phyloP scores from a whole-genome alignment of 2,329 filamentous ascomycete species.

The Ophiostoma piceae region DNA sequence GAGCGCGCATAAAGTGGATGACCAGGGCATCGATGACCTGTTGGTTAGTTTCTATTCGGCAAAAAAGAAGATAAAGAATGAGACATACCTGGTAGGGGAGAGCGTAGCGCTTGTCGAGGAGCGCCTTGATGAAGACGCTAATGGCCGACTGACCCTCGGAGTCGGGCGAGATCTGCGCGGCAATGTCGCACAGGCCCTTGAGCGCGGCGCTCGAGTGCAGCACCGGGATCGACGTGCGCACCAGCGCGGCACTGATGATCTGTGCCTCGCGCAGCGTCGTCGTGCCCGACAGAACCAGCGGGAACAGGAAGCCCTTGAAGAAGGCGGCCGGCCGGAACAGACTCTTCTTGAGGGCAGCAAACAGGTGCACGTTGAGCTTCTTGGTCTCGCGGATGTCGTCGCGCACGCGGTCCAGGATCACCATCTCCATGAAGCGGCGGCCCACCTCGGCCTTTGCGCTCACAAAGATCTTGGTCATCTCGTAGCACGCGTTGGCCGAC shows the following conservation, averaged over 20 bases:
- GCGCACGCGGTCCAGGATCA: constrained; percentile 84
- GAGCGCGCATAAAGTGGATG: constrained; percentile 72
- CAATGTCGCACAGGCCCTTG: constrained; percentile 88
- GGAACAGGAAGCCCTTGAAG: constrained; percentile 92
- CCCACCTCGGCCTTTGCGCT: constrained; percentile 74
- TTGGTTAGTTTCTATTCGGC: not conserved
- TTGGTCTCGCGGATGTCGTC: constrained; percentile 91
- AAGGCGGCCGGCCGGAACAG: constrained; percentile 93
- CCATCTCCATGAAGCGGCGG: constrained; percentile 78
- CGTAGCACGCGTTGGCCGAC: constrained; percentile 75
- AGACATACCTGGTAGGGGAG: constrained; percentile 66
- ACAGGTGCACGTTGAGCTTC: constrained; percentile 92
- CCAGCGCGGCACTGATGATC: constrained; percentile 82
- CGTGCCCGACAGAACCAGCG: constrained; percentile 75
- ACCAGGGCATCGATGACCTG: constrained; percentile 85
- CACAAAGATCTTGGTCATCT: constrained; percentile 87
- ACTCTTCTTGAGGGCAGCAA: constrained; percentile 86
- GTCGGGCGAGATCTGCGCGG: constrained; percentile 78
- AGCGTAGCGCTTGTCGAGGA: constrained; percentile 96
- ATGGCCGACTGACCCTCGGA: constrained; percentile 86
- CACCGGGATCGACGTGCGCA: constrained; percentile 80
- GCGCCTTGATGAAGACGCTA: constrained; percentile 88
- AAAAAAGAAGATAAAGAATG: not conserved
- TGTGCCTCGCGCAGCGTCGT: constrained; percentile 89
- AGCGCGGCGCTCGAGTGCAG: constrained; percentile 88